phyloP scores from a whole-genome alignment of 768 basidiomycete genomes.

The Tricholoma terreum region DNA sequence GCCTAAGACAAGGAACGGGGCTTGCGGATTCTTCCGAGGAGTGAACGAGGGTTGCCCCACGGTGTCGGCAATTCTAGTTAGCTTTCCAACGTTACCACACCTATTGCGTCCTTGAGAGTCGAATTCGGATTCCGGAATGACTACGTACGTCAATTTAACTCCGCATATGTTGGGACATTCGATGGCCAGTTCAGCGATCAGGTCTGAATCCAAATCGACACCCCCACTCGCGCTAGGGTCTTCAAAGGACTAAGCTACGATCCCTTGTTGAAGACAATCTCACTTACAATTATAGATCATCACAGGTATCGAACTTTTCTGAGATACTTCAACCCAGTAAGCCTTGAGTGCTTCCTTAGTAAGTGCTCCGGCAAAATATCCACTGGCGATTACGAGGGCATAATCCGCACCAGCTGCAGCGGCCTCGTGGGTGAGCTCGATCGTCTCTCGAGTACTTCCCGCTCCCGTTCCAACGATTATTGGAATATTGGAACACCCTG shows the following conservation, averaged over 20 bases:
- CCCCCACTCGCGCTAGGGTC: slow-evolving; percentile 87
- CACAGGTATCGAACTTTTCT: slow-evolving; percentile 82
- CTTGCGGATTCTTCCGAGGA: slow-evolving; percentile 63
- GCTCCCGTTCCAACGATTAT: slow-evolving; percentile 83
- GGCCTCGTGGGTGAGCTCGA: slow-evolving; percentile 72
- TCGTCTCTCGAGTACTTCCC: slow-evolving; percentile 79
- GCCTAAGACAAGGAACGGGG: slow-evolving; percentile 81
- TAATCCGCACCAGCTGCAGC: slow-evolving; percentile 85
- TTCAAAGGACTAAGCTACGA: slow-evolving; percentile 25
- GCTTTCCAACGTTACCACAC: slow-evolving; percentile 89
- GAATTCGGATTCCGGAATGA: background rate
- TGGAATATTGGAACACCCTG: slow-evolving; percentile 56
- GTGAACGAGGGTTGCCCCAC: slow-evolving; percentile 58
- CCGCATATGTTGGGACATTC: slow-evolving; percentile 79
- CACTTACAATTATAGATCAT: slow-evolving; percentile 84
- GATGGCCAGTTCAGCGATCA: slow-evolving; percentile 75
- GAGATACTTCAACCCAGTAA: slow-evolving; percentile 73
- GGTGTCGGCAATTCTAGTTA: slow-evolving; percentile 75
- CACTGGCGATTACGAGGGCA: slow-evolving; percentile 80
- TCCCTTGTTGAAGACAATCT: slow-evolving; percentile 2
- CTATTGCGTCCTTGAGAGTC: slow-evolving; percentile 32
- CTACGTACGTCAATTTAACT: slow-evolving; percentile 82
- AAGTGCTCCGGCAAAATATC: slow-evolving; percentile 83
- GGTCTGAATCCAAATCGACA: slow-evolving; percentile 87
- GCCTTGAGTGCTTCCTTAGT: slow-evolving; percentile 70